A percentile compares a stretch with the other conserved stretches of the same genome.
phyloP scores from a whole-genome alignment of 106 monocot genomes.

The Hemerocallis citrina region DNA sequence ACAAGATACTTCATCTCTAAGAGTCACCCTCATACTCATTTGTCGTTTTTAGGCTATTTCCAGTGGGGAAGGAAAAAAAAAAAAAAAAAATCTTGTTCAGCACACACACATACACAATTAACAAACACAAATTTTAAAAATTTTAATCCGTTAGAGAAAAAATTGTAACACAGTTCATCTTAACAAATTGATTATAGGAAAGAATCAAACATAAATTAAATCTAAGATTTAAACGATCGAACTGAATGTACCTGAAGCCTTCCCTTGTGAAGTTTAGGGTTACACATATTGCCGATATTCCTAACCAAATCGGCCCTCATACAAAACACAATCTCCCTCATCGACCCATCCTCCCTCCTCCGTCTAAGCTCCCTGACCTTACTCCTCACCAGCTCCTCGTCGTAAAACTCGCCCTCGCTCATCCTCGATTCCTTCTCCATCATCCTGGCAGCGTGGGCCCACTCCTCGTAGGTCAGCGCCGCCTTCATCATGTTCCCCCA shows the following conservation, averaged over 20 bases:
- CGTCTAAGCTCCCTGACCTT: conserved; percentile 58
- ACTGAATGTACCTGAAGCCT: conserved; percentile 49
- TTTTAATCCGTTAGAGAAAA: too few relatives aligned
- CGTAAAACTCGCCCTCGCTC: conserved; percentile 48
- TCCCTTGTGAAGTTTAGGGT: conserved; percentile 54
- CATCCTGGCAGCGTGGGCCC: conserved; percentile 65
- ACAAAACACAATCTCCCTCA: conserved; percentile 58
- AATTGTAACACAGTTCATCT: too few relatives aligned
- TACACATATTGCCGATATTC: conserved; percentile 68
- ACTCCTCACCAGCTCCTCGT: conserved; percentile 58
- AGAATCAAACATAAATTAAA: too few relatives aligned
- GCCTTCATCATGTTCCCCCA: conserved; percentile 59
- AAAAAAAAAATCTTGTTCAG: too few relatives aligned
- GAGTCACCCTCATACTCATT: too few relatives aligned
- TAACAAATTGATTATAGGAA: too few relatives aligned
- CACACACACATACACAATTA: too few relatives aligned
- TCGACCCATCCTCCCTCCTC: conserved; percentile 46
- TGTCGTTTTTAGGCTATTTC: too few relatives aligned
- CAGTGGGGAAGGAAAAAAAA: too few relatives aligned
- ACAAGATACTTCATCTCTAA: too few relatives aligned
- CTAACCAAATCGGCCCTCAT: conserved; percentile 63
- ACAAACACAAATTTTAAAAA: too few relatives aligned
- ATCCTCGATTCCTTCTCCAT: conserved; percentile 38
- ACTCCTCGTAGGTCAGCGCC: conserved; percentile 60
- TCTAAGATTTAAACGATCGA: neutral